These are phyloP conservation scores for Pneumocystis oryctolagi DNA, from an alignment of 1,139 yeast species.

Conservation along the genomic window DNA sequence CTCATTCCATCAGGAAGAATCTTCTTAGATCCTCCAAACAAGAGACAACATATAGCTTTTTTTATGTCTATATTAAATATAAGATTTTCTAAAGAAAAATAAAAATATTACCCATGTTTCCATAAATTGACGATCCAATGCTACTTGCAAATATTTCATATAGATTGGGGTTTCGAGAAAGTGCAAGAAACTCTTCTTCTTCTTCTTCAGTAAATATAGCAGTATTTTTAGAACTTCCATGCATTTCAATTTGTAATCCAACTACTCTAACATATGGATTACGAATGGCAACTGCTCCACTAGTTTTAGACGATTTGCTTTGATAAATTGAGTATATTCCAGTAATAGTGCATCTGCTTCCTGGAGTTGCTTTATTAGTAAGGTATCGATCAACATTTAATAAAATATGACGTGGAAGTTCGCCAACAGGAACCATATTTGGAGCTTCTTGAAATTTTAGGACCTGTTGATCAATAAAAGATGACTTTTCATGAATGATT, in stretches of 20 bases:
- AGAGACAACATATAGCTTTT: conserved; percentile 77
- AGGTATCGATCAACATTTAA: conserved; percentile 80
- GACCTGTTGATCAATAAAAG: conserved; percentile 86
- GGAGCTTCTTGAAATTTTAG: conserved; percentile 91
- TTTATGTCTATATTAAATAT: conserved; percentile 47
- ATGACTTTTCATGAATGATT: conserved; percentile 83
- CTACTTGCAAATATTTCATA: conserved; percentile 75
- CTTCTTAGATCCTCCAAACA: conserved; percentile 91
- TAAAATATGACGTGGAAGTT: conserved; percentile 88
- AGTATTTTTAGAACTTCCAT: conserved; percentile 45
- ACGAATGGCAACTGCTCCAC: conserved; percentile 67
- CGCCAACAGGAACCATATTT: conserved; percentile 97
- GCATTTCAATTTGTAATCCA: conserved; percentile 74
- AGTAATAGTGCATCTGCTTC: conserved; percentile 78
- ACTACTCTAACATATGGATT: conserved; percentile 79
- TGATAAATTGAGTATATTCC: conserved; percentile 90
- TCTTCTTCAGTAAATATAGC: conserved; percentile 78
- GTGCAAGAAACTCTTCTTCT: conserved; percentile 71
- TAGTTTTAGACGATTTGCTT: conserved; percentile 35
- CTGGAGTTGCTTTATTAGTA: conserved; percentile 86
- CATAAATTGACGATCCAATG: conserved; percentile 93
- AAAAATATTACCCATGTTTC: conserved; percentile 35
- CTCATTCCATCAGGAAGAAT: conserved; percentile 91
- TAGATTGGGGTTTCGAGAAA: conserved; percentile 70
- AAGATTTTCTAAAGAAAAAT: background rate